Percentiles rank a stretch among this genome's conserved stretches.
These are phyloP conservation scores for Phellopilus nigrolimitatus DNA, from an alignment of 1,284 basidiomycete species.

Conservation along the genomic window DNA sequence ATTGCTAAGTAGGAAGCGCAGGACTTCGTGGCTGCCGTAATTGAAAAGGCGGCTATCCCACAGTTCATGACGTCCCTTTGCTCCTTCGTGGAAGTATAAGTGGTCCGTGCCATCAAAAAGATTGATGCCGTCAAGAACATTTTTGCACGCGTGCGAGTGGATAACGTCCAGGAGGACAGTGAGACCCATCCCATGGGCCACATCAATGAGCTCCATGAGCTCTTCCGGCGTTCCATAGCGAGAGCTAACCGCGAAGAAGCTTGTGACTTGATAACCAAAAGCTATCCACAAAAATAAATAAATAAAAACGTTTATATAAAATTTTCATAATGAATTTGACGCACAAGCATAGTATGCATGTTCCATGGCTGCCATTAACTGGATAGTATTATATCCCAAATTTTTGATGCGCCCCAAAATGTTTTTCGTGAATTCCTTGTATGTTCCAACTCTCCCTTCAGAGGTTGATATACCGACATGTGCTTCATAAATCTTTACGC, in stretches of 20 bases:
- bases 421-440: constrained; percentile 90
- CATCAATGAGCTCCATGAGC: constrained; percentile 92
- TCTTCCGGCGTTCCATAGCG: constrained; percentile 95
- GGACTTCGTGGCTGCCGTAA: constrained; percentile 90
- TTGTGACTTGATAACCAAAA: constrained; percentile 97
- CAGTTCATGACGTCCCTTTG: constrained; percentile 86
- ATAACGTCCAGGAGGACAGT: constrained; percentile 95
- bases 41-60: constrained; percentile 99
- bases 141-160: constrained; percentile 98
- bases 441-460: constrained; percentile 85
- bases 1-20: constrained; percentile 93
- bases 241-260: constrained; percentile 96
- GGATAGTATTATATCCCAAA: constrained; percentile 95
- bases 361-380: constrained; percentile 97
- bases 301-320: too few species aligned
- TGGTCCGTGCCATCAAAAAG: constrained; percentile 96
- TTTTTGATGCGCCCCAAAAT: constrained; percentile 84
- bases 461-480: constrained; percentile 96
- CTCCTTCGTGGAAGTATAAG: constrained; percentile 93
- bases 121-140: constrained; percentile 93
- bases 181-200: constrained; percentile 89
- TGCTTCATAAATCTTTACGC: constrained; percentile 91
- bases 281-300: constrained; percentile 43
- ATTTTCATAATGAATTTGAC: constrained; percentile 33
- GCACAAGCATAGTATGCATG: constrained; percentile 97